phyloP scores from a whole-genome alignment of 441 rosid species.

The Euphorbia celastroides region DNA sequence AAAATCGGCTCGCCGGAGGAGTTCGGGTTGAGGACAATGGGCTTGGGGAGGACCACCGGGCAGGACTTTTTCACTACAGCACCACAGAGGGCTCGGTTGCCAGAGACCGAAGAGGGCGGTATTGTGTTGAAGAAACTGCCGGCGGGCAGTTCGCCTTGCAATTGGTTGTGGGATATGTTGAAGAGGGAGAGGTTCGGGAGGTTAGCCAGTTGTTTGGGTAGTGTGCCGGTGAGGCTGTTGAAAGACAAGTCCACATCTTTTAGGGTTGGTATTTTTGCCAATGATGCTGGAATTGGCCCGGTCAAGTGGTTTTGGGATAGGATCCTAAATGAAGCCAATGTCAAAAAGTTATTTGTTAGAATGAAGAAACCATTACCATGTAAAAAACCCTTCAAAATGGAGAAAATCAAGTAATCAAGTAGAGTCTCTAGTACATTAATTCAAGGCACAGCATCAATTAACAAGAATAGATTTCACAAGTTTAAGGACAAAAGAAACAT shows the following conservation, averaged over 20 bases:
- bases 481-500: not conserved
- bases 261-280: constrained; percentile 64
- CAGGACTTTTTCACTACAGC: constrained; percentile 76
- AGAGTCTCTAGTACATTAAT: constrained; percentile 24
- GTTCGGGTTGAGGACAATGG: constrained; percentile 95
- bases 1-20: constrained; percentile 38
- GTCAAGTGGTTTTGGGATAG: constrained; percentile 64
- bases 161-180: constrained; percentile 75
- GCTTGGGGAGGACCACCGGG: constrained; percentile 88
- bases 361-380: too few species aligned
- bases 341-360: not conserved
- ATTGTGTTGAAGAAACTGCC: constrained; percentile 93
- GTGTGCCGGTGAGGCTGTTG: constrained; percentile 60
- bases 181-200: constrained; percentile 64
- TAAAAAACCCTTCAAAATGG: too few species aligned
- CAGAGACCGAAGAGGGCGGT: constrained; percentile 61
- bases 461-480: too few species aligned
- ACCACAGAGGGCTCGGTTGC: constrained; percentile 83
- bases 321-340: constrained; percentile 37
- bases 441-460: not conserved
- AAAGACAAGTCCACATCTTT: constrained; percentile 63
- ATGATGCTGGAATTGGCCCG: constrained; percentile 58
- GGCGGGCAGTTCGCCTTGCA: constrained; percentile 79
- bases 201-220: constrained; percentile 76
- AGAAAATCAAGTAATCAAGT: too few species aligned